Percentiles rank a stretch among this genome's conserved stretches.
These are phyloP conservation scores for Rhizodiscina lignyota DNA, from an alignment of 495 filamentous ascomycete species.

Conservation along the genomic window DNA sequence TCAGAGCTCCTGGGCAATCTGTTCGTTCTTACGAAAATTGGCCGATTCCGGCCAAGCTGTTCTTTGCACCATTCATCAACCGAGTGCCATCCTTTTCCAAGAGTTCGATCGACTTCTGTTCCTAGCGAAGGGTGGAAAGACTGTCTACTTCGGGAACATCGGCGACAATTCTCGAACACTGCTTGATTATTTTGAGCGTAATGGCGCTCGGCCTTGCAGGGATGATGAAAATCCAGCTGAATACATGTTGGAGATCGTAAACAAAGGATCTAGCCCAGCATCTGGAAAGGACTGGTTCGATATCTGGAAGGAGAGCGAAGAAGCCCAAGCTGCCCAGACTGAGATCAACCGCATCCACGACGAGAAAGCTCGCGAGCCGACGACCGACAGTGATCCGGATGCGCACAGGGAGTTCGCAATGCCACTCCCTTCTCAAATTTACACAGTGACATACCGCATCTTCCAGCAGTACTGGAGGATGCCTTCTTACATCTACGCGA, in stretches of 20 bases:
- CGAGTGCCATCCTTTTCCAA: slow-evolving; percentile 74
- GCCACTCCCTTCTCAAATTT: slow-evolving; percentile 28
- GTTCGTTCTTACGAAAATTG: slow-evolving; percentile 57
- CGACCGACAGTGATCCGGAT: too few species aligned
- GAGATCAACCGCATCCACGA: slow-evolving; percentile 55
- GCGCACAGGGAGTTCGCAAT: slow-evolving; percentile 17
- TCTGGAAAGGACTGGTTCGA: slow-evolving; percentile 65
- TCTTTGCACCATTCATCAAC: slow-evolving; percentile 86
- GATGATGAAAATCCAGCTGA: slow-evolving; percentile 69
- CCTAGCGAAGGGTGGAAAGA: slow-evolving; percentile 59
- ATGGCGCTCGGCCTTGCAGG: slow-evolving; percentile 55
- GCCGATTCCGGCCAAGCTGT: slow-evolving; percentile 69
- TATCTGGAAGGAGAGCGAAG: slow-evolving; percentile 56
- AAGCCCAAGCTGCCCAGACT: slow-evolving; percentile 43
- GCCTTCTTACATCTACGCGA: slow-evolving; percentile 67
- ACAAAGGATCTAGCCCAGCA: slow-evolving; percentile 61
- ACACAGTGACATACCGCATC: slow-evolving; percentile 37
- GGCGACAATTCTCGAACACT: slow-evolving; percentile 58
- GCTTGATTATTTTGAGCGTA: slow-evolving; percentile 59
- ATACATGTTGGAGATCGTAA: slow-evolving; percentile 86
- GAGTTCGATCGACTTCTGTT: slow-evolving; percentile 75
- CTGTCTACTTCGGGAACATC: slow-evolving; percentile 82
- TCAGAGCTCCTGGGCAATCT: slow-evolving; percentile 73
- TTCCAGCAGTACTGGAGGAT: slow-evolving; percentile 82
- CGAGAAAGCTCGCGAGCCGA: too few species aligned